These are phyloP conservation scores for Starmerella vitae DNA, from an alignment of 805 yeast genomes.

Conservation along the genomic window DNA sequence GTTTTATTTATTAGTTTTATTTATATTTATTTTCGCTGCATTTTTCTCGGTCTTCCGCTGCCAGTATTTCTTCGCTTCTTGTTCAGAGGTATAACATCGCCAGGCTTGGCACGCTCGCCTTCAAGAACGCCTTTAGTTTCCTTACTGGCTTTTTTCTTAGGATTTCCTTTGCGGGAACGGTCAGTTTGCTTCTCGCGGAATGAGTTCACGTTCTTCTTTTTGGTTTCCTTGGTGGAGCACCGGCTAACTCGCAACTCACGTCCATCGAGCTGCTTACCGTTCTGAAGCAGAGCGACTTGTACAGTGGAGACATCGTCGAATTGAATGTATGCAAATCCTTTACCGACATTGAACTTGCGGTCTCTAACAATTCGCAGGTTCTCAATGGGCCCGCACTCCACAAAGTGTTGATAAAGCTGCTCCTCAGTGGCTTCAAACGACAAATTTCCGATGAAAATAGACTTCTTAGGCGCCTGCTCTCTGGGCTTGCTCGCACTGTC, in stretches of 20 bases:
- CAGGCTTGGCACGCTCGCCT: constrained; percentile 25
- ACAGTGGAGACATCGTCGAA: constrained; percentile 56
- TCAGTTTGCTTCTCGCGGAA: constrained; percentile 8
- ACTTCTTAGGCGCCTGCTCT: constrained; percentile 66
- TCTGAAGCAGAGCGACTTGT: constrained; percentile 62
- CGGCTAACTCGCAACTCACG: constrained; percentile 69
- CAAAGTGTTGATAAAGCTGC: constrained; percentile 70
- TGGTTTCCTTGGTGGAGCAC: constrained; percentile 31
- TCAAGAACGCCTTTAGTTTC: constrained; percentile 18
- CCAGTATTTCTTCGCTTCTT: constrained; percentile 14
- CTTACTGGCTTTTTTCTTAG: background rate
- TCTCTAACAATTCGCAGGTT: constrained; percentile 86
- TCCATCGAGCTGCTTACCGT: constrained; percentile 45
- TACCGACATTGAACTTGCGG: constrained; percentile 84
- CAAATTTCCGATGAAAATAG: constrained; percentile 84
- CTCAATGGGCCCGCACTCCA: constrained; percentile 56
- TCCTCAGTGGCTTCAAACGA: constrained; percentile 92
- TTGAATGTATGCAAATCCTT: constrained; percentile 94
- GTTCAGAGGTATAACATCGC: constrained; percentile 13
- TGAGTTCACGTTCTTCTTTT: background rate
- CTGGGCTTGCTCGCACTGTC: constrained; percentile 91
- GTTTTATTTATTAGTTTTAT: background rate
- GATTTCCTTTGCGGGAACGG: constrained; percentile 9
- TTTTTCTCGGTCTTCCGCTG: background rate
- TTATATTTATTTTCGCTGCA: background rate